Conservation (phyloP, 2,329 filamentous ascomycete species). For the Fusarium poae region DNA sequence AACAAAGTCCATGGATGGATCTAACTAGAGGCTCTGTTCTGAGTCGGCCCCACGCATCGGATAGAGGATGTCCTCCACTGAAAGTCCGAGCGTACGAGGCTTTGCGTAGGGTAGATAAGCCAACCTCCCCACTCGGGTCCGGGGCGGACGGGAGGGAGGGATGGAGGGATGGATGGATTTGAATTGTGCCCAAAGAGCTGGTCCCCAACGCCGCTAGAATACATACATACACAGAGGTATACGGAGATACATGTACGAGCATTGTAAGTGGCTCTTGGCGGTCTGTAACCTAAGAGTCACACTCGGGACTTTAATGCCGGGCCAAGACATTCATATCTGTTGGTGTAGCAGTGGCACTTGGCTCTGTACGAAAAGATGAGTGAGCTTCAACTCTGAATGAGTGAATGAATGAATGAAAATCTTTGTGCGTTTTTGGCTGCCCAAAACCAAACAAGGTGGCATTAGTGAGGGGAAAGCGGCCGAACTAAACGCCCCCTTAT, state of each 20-base stretch:
- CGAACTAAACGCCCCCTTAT: conserved; percentile 40
- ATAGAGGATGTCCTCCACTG: conserved; percentile 14
- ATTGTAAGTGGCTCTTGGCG: conserved; percentile 19
- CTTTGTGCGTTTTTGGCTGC: conserved; percentile 30
- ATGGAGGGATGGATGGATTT: conserved; percentile 3
- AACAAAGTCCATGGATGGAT: conserved; percentile 9
- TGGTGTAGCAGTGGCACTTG: background rate
- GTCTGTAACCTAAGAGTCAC: conserved; percentile 29
- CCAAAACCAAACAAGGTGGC: conserved; percentile 48
- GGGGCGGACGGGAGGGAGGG: conserved; percentile 22
- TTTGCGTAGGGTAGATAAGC: conserved; percentile 12
- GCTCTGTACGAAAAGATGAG: background rate
- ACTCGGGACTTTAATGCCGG: conserved; percentile 39
- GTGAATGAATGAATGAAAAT: conserved; percentile 16
- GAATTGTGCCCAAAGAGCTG: conserved; percentile 31
- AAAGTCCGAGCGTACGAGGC: conserved; percentile 24
- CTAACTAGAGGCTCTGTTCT: conserved; percentile 42
- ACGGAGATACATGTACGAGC: background rate
- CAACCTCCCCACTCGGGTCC: conserved; percentile 18
- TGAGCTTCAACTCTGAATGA: conserved; percentile 19
- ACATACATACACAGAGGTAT: background rate
- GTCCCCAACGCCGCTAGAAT: conserved; percentile 27
- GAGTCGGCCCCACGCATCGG: conserved; percentile 30
- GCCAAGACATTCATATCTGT: conserved; percentile 29
- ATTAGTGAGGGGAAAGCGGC: conserved; percentile 46